Evolutionary conservation across 2,329 filamentous ascomycete species (phyloP), one percentile per base, ranked within the genome.

Genomic region (Aspergillus fumigatiaffinis): DNA sequence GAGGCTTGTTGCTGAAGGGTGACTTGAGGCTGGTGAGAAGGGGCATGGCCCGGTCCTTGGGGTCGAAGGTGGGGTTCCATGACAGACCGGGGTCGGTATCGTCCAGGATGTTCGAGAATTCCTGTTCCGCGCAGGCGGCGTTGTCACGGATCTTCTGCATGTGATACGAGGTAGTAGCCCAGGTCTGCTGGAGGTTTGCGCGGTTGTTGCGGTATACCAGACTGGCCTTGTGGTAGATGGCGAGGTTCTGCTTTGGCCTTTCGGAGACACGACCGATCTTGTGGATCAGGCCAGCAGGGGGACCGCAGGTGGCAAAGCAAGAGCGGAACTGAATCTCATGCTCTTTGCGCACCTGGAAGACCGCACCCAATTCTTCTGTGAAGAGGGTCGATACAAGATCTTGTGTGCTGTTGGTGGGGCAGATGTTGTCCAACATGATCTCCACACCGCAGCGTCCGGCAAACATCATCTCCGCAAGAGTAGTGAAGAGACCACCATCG

Each of bases 391-490:
- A 85, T 7, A 96, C 78, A 20, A 95, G 76, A 67, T 86, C 81
- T 49, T 84, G 78, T 9, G 82, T 82, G 47, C 87, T 81, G 25
- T 84, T 85, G 58, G 84, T 85, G 28, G 83, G 77, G 61, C 74
- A 79, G 49, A 80, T 77, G 54, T 83, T 84, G 70, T 97, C 92
- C 56, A 97, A 80, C 81, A 90, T 89, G 58, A 97, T 81, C 65
- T 95, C 90, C 29, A 91, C 83, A 60, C 93, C 94, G 68, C 90
- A 95, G 55, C 92, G 89, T 28, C 94, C 94, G 32, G 94, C 93
- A 72, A 97, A 97, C 86, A 96, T 95, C 94, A 97, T 97, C 77
- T 99, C 94, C 2, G 87, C 90, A 35, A 97, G 78, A 5, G 93
- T 92, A 1, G 93, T 94, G 71, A 97, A 85, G 9, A 97, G 80